Percentiles rank a stretch among this genome's conserved stretches.
Conservation (phyloP, 164 flowering plant genomes). For the Vitis cinerea region DNA sequence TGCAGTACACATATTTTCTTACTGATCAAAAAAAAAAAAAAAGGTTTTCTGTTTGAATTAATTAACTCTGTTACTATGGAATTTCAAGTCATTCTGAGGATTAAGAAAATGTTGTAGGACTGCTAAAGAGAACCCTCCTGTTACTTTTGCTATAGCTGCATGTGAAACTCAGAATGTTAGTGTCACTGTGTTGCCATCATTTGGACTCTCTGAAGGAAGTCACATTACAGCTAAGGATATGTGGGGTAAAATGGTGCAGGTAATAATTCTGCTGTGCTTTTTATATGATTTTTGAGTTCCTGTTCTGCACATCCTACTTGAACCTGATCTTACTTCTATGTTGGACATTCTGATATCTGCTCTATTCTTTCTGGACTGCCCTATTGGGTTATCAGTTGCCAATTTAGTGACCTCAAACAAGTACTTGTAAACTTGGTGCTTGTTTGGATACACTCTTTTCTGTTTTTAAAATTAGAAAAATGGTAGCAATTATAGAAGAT, state of each 20-base stretch:
- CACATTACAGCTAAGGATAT: constrained; percentile 69
- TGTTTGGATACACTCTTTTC: too few species aligned
- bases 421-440: too few species aligned
- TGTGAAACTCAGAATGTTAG: constrained; percentile 88
- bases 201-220: constrained; percentile 71
- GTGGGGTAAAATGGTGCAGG: constrained; percentile 84
- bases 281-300: background rate
- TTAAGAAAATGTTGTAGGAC: constrained; percentile 54
- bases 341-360: background rate
- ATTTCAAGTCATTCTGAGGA: constrained; percentile 1
- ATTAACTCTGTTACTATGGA: background rate
- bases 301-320: background rate
- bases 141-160: constrained; percentile 92
- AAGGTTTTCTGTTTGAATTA: too few species aligned
- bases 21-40: too few species aligned
- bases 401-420: too few species aligned
- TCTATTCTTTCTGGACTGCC: too few species aligned
- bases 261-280: constrained; percentile 14
- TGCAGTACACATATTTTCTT: too few species aligned
- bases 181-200: constrained; percentile 85
- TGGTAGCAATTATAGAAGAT: too few species aligned
- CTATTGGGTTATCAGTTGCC: too few species aligned
- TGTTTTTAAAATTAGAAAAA: too few species aligned
- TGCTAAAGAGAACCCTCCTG: constrained; percentile 82
- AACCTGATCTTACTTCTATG: background rate